Conservation (phyloP, 1,139 yeast genomes). For the Yamadazyma jaroonii region DNA sequence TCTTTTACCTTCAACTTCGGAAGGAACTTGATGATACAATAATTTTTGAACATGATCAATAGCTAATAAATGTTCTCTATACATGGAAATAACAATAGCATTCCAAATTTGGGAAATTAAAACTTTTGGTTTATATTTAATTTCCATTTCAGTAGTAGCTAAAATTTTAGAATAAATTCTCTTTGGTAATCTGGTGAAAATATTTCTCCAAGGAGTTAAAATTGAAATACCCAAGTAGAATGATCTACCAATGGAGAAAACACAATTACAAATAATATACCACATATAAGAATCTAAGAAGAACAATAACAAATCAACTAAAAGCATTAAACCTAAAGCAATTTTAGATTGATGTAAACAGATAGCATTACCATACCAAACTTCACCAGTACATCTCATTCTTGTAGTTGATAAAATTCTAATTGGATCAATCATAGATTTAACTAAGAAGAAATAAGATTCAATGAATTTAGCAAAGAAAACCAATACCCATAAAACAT, state of each 20-base stretch:
- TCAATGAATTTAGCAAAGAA: slow-evolving; percentile 86
- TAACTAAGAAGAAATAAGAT: slow-evolving; percentile 89
- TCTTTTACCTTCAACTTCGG: slow-evolving; percentile 96
- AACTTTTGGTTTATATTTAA: slow-evolving; percentile 97
- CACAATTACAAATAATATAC: slow-evolving; percentile 94
- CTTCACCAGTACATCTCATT: slow-evolving; percentile 74
- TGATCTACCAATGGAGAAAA: slow-evolving; percentile 94
- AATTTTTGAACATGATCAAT: slow-evolving; percentile 83
- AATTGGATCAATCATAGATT: slow-evolving; percentile 92
- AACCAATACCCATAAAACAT: slow-evolving; percentile 83
- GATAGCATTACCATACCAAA: slow-evolving; percentile 72
- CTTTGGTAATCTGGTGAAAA: slow-evolving; percentile 95
- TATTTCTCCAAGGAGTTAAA: slow-evolving; percentile 98
- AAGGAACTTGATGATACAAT: slow-evolving; percentile 96
- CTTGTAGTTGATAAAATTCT: slow-evolving; percentile 53
- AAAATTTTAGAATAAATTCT: slow-evolving; percentile 95
- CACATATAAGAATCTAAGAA: slow-evolving; percentile 98
- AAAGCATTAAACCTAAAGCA: slow-evolving; percentile 86
- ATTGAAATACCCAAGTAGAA: slow-evolving; percentile 98
- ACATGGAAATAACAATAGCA: slow-evolving; percentile 54
- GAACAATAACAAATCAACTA: slow-evolving; percentile 90
- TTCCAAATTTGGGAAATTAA: slow-evolving; percentile 98
- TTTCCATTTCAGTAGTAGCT: slow-evolving; percentile 98
- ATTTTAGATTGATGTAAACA: slow-evolving; percentile 86
- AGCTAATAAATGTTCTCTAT: slow-evolving; percentile 52